Conservation (phyloP, 805 yeast genomes). For the Saccharomycopsis synnaedendra region DNA sequence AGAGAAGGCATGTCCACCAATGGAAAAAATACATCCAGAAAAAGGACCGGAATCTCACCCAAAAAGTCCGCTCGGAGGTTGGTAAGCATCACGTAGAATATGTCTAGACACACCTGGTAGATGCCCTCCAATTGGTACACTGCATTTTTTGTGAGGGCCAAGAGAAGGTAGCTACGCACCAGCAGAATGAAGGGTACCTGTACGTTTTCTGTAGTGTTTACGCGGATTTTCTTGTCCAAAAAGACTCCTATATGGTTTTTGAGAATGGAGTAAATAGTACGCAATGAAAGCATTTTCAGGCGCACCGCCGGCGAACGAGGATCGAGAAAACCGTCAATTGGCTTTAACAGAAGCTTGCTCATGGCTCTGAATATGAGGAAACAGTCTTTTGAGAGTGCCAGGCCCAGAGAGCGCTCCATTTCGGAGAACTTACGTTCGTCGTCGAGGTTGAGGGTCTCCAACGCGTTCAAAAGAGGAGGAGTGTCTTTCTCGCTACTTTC, state of each 20-base stretch:
- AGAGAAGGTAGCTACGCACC: constrained; percentile 71
- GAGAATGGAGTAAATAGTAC: constrained; percentile 75
- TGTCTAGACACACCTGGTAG: constrained; percentile 83
- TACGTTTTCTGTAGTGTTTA: constrained; percentile 39
- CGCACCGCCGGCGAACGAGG: constrained; percentile 89
- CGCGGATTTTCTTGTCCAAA: constrained; percentile 42
- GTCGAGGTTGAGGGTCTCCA: constrained; percentile 20
- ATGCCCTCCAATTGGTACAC: constrained; percentile 87
- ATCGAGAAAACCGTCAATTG: constrained; percentile 68
- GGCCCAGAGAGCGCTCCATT: constrained; percentile 36
- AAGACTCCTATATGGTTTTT: constrained; percentile 80
- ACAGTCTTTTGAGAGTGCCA: constrained; percentile 76
- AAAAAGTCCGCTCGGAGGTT: constrained; percentile 82
- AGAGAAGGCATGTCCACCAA: constrained; percentile 87
- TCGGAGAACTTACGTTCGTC: constrained; percentile 20
- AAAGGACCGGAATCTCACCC: constrained; percentile 86
- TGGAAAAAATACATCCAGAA: constrained; percentile 89
- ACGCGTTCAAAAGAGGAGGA: constrained; percentile 17
- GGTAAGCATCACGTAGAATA: constrained; percentile 81
- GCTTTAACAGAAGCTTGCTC: constrained; percentile 85
- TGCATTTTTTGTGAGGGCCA: constrained; percentile 80
- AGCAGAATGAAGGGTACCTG: constrained; percentile 64
- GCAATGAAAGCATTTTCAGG: constrained; percentile 80
- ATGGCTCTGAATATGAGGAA: constrained; percentile 86
- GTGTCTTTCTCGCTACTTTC: too few relatives aligned